phyloP scores from a whole-genome alignment of 352 stramenopile genomes.

The Phytophthora europaea region DNA sequence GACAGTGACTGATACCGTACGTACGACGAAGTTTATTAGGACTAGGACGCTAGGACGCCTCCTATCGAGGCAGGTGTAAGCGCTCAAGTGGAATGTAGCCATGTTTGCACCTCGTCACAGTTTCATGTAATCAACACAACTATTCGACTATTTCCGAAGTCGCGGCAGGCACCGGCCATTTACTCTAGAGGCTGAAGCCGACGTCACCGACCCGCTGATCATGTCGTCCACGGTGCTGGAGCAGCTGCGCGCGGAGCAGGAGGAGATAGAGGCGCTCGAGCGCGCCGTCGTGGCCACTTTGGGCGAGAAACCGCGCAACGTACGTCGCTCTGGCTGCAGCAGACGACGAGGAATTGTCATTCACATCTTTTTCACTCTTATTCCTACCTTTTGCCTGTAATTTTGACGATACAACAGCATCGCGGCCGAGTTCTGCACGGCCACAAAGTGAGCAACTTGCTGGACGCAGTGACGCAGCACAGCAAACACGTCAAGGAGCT shows the following conservation, averaged over 20 bases:
- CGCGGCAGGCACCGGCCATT: slow-evolving; percentile 5
- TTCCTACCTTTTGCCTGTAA: not conserved
- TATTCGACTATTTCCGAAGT: slow-evolving; percentile 31
- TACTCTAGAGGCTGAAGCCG: slow-evolving; percentile 8
- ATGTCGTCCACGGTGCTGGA: slow-evolving; percentile 92
- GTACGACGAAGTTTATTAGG: slow-evolving; percentile 23
- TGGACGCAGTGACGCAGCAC: slow-evolving; percentile 76
- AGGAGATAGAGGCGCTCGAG: slow-evolving; percentile 86
- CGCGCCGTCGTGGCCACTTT: slow-evolving; percentile 77
- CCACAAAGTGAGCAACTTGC: slow-evolving; percentile 86
- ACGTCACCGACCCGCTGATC: not conserved
- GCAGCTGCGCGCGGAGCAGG: slow-evolving; percentile 82
- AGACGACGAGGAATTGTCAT: not conserved
- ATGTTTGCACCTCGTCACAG: slow-evolving; percentile 13
- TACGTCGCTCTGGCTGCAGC: slow-evolving; percentile 42
- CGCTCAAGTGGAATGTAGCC: slow-evolving; percentile 23
- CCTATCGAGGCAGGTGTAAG: not conserved
- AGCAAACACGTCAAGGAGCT: slow-evolving; percentile 82
- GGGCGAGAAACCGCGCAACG: slow-evolving; percentile 84
- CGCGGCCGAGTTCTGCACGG: slow-evolving; percentile 80
- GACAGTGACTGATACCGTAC: slow-evolving; percentile 66
- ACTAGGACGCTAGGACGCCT: slow-evolving; percentile 20
- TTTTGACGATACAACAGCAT: slow-evolving; percentile 55
- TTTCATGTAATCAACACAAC: not conserved
- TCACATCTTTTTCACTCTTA: not conserved